Evolutionary conservation across 2,329 filamentous ascomycete species (phyloP).

Genomic region (Ampelomyces quisqualis): DNA sequence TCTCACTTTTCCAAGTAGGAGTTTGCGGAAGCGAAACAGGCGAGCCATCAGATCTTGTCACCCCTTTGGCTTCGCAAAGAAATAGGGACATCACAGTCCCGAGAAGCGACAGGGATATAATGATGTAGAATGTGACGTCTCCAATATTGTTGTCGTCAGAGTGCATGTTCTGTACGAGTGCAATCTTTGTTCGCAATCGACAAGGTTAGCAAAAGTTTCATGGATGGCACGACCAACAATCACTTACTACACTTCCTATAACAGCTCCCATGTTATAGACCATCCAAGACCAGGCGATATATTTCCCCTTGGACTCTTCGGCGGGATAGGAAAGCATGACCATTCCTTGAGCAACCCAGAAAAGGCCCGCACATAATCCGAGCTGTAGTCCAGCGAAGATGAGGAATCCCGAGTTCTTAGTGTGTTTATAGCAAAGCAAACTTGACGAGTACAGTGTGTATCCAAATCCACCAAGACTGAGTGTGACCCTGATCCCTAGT

Average conservation of each 20-base stretch:
- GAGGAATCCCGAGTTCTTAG: constrained; percentile 64
- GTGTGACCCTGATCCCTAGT: constrained; percentile 64
- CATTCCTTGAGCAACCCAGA: constrained; percentile 77
- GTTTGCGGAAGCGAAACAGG: constrained; percentile 82
- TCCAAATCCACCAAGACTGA: constrained; percentile 70
- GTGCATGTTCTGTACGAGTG: not conserved
- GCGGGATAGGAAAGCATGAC: constrained; percentile 86
- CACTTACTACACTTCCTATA: constrained; percentile 67
- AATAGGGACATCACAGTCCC: constrained; percentile 68
- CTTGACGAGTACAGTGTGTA: constrained; percentile 69
- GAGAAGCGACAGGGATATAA: constrained; percentile 38
- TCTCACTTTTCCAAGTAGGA: constrained; percentile 76
- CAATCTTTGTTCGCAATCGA: not conserved
- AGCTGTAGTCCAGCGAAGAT: constrained; percentile 72
- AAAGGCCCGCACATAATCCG: constrained; percentile 71
- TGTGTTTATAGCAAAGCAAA: constrained; percentile 70
- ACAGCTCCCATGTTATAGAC: constrained; percentile 90
- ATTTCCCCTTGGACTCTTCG: constrained; percentile 77
- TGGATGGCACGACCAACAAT: constrained; percentile 10
- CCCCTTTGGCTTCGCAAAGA: constrained; percentile 67
- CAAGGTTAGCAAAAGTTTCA: constrained; percentile 2
- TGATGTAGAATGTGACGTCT: not conserved
- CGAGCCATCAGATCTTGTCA: constrained; percentile 72
- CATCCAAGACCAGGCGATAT: constrained; percentile 86
- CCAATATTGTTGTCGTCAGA: not conserved